These are phyloP conservation scores for Magnaporthiopsis incrustans DNA, from an alignment of 2,329 filamentous ascomycete genomes.

Conservation along the genomic window DNA sequence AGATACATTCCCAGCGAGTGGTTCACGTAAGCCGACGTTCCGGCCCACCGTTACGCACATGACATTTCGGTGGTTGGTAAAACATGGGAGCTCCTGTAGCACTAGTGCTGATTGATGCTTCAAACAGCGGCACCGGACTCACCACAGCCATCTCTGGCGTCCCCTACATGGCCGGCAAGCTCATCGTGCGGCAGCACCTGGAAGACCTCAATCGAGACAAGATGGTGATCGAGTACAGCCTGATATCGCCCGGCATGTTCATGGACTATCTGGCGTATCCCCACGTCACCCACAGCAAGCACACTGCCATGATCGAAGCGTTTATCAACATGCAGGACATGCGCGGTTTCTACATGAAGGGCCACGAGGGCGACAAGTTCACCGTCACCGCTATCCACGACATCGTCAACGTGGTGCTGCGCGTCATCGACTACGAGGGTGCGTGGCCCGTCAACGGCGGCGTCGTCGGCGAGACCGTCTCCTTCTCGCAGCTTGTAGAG, in stretches of 20 bases:
- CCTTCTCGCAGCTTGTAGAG: conserved; percentile 26
- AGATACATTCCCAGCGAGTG: conserved; percentile 57
- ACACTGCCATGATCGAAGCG: conserved; percentile 30
- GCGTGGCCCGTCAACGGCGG: conserved; percentile 35
- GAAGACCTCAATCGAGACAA: conserved; percentile 38
- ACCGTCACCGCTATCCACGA: conserved; percentile 37
- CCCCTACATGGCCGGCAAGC: conserved; percentile 43
- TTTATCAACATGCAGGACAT: conserved; percentile 30
- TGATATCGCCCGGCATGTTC: conserved; percentile 49
- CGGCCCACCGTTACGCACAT: neutral
- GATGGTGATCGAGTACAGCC: conserved; percentile 43
- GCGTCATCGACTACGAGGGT: conserved; percentile 34
- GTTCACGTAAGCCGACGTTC: conserved; percentile 18
- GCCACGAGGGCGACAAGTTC: conserved; percentile 30
- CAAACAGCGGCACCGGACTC: conserved; percentile 20
- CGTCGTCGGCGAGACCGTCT: conserved; percentile 28
- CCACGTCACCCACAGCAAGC: conserved; percentile 31
- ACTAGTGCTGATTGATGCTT: too few species aligned
- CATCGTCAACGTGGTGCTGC: conserved; percentile 28
- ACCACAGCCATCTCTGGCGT: conserved; percentile 15
- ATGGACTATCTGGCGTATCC: conserved; percentile 47
- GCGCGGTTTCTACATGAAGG: conserved; percentile 34
- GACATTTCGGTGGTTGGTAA: too few species aligned
- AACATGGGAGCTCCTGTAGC: too few species aligned
- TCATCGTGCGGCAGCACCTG: conserved; percentile 41